phyloP scores from a whole-genome alignment of 345 rosid genomes.

The Gossypium longicalyx region DNA sequence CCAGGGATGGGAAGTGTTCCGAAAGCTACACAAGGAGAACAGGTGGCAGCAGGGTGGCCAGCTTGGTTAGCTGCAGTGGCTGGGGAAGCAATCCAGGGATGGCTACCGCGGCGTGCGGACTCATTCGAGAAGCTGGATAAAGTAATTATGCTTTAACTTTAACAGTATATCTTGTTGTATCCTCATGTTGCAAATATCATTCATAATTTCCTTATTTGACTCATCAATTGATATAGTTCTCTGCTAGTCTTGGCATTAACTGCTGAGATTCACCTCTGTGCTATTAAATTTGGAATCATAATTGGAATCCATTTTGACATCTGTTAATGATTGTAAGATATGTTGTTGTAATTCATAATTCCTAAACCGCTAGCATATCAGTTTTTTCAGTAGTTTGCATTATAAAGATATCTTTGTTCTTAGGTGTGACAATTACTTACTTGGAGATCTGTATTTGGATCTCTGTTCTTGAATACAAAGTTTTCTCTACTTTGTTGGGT shows the following conservation, averaged over 20 bases:
- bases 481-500: not conserved
- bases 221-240: not conserved
- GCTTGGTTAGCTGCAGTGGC: conserved; percentile 97
- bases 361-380: not conserved
- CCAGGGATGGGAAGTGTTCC: conserved; percentile 64
- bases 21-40: conserved; percentile 77
- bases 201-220: not conserved
- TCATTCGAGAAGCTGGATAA: conserved; percentile 96
- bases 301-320: not conserved
- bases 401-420: not conserved
- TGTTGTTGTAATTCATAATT: not conserved
- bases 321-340: not conserved
- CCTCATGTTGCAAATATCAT: not conserved
- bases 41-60: conserved; percentile 98
- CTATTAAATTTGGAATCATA: not conserved
- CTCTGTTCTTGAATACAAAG: not conserved
- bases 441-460: not conserved
- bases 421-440: not conserved
- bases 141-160: conserved; percentile 41
- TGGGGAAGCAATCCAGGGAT: conserved; percentile 92
- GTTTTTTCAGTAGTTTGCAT: not conserved
- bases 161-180: not conserved
- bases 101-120: conserved; percentile 95
- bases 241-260: not conserved
- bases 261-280: not conserved